These are phyloP conservation scores for Pseudogymnoascus pannorum DNA, from an alignment of 2,329 filamentous ascomycete species.

Conservation along the genomic window DNA sequence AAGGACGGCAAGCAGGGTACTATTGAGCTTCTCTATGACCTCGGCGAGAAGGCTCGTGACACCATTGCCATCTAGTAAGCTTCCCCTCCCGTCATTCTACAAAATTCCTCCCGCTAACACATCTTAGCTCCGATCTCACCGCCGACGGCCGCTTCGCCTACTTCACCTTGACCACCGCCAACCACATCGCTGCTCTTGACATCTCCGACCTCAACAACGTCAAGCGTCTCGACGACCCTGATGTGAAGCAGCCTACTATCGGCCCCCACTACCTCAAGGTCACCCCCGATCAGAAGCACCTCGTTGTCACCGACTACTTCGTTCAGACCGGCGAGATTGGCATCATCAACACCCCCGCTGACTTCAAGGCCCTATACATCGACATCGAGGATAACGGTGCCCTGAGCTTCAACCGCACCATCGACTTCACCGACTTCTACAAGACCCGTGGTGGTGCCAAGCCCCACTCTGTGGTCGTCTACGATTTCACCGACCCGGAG, in stretches of 20 bases:
- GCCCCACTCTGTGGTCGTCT: constrained; percentile 32
- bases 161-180: constrained; percentile 52
- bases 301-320: constrained; percentile 60
- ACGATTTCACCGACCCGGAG: constrained; percentile 47
- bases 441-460: constrained; percentile 45
- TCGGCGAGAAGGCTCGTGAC: constrained; percentile 48
- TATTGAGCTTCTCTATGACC: constrained; percentile 50
- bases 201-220: constrained; percentile 53
- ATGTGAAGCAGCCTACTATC: constrained; percentile 50
- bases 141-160: constrained; percentile 52
- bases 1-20: constrained; percentile 48
- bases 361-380: constrained; percentile 57
- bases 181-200: constrained; percentile 55
- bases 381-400: constrained; percentile 48
- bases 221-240: constrained; percentile 53
- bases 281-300: constrained; percentile 55
- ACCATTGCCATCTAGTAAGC: constrained; percentile 54
- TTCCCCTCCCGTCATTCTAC: too few species aligned
- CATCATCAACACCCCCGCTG: constrained; percentile 52
- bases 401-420: constrained; percentile 52
- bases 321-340: constrained; percentile 55
- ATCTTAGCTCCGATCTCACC: constrained; percentile 51
- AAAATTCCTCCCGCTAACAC: too few species aligned
- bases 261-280: constrained; percentile 59
- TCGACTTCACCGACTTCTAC: constrained; percentile 49